Conservation (phyloP, 441 rosid species). For the Adansonia madagascariensis region DNA sequence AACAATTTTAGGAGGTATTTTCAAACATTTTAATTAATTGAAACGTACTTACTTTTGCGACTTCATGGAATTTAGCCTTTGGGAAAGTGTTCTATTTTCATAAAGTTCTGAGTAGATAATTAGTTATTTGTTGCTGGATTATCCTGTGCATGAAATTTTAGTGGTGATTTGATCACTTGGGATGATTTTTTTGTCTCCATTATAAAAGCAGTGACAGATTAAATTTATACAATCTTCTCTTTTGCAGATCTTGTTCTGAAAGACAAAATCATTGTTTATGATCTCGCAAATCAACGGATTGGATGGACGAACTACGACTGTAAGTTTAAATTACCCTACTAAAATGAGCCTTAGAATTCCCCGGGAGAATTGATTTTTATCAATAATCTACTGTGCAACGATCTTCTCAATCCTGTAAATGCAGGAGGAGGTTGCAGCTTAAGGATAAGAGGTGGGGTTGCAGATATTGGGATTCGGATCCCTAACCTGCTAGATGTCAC, state of each 20-base stretch:
- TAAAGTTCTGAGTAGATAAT: neutral
- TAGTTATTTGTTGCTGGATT: neutral
- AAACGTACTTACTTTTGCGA: neutral
- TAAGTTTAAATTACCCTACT: conserved; percentile 40
- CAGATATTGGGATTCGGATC: neutral
- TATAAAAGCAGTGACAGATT: neutral
- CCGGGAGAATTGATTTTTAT: neutral
- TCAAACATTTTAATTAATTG: neutral
- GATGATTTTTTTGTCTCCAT: neutral
- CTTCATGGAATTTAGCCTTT: neutral
- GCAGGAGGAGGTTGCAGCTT: neutral
- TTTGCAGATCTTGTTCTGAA: conserved; percentile 83
- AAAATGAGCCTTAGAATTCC: neutral
- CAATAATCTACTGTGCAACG: neutral
- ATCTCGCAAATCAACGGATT: conserved; percentile 76
- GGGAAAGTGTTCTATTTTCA: neutral
- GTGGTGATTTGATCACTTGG: conserved; percentile 11
- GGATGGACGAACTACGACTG: conserved; percentile 96
- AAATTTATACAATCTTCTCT: neutral
- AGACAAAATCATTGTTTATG: conserved; percentile 90
- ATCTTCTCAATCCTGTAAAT: neutral
- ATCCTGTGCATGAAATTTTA: neutral
- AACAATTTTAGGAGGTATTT: conserved; percentile 91
- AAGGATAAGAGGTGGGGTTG: neutral
- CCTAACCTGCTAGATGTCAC: neutral